Evolutionary conservation across 208 protist species (phyloP), one percentile per base, ranked within the genome.

Genomic region (Porcisia deanei): DNA sequence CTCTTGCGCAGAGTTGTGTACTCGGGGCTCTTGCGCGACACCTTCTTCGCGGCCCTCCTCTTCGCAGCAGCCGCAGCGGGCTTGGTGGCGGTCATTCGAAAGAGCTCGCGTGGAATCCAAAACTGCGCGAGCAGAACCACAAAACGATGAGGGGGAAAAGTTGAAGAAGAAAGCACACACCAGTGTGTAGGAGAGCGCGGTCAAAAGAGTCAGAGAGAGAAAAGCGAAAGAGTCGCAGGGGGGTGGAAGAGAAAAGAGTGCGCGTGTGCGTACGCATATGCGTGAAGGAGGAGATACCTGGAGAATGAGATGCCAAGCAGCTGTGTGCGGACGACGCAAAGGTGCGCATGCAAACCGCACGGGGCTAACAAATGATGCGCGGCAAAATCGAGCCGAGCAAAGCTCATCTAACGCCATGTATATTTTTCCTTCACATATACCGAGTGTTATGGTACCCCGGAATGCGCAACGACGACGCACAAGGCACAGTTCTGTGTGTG

Each of bases 61-160:
- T 99, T 99, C 10, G 98, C 75, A n/a, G 70, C 53, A 0, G 16
- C 22, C 69, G 55, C 69, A 49, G 58, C 71, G 20, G 57, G 65
- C 58, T 75, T 75, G 18, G 34, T 63, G 58, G 71, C 71, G 59
- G 43, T 55, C 71, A 75, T 76, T 71, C 55, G 53, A 20, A n/a
- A 52, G 57, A 59, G 68, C 72, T 60, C 55, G 65, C 61, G 77
- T 81, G 57, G 70, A 76, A 73, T 70, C 71, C 71, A 81, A 30
- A 53, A 76, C 70, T 81, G 30, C 2, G n/a, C 16, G 30, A 22
- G 20, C 22, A 30, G 20, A 25, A 3, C 47, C n/a, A 43, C 6
- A 1, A 22, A 47, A 30, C 14, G 3, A 58, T 34, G 18, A 71
- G 63, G 22, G 58, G 45, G 34, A 70, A 7, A 75, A 10, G 53